Conservation (phyloP, 2,329 filamentous ascomycete species). For the Ilyonectria mors-panacis region DNA sequence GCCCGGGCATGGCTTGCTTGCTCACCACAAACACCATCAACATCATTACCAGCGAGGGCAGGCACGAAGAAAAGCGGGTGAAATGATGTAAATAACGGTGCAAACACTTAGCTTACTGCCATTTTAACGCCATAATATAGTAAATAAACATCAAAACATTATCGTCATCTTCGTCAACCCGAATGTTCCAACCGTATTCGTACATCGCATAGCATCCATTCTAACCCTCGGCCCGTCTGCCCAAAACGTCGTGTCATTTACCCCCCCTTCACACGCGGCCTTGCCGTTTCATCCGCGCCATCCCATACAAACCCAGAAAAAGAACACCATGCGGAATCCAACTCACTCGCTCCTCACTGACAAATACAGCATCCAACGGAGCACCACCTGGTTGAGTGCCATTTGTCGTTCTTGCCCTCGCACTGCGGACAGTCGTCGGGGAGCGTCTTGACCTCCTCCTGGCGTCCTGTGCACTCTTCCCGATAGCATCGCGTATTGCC, state of each 20-base stretch:
- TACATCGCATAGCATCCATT: constrained; percentile 19
- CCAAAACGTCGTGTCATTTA: constrained; percentile 13
- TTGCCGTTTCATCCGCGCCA: constrained; percentile 25
- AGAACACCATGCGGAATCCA: neutral
- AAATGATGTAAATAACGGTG: neutral
- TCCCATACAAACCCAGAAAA: neutral
- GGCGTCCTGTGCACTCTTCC: constrained; percentile 50
- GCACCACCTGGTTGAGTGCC: constrained; percentile 56
- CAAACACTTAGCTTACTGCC: neutral
- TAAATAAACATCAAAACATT: constrained; percentile 10
- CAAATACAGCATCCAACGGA: constrained; percentile 53
- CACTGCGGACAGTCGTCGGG: constrained; percentile 54
- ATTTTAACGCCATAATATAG: neutral
- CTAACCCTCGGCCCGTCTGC: neutral
- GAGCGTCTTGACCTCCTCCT: constrained; percentile 50
- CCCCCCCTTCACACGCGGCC: constrained; percentile 1
- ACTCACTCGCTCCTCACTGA: constrained; percentile 34
- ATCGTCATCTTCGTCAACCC: constrained; percentile 3
- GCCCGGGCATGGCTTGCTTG: neutral
- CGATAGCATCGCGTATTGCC: constrained; percentile 55
- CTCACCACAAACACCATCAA: neutral
- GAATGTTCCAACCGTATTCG: constrained; percentile 14
- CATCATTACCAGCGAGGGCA: neutral
- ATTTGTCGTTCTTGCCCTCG: constrained; percentile 46
- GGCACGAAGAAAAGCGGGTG: neutral